Percentiles rank a stretch among this genome's conserved stretches.
Conservation (phyloP, 2,329 filamentous ascomycete genomes). For the Cadophora sp. region DNA sequence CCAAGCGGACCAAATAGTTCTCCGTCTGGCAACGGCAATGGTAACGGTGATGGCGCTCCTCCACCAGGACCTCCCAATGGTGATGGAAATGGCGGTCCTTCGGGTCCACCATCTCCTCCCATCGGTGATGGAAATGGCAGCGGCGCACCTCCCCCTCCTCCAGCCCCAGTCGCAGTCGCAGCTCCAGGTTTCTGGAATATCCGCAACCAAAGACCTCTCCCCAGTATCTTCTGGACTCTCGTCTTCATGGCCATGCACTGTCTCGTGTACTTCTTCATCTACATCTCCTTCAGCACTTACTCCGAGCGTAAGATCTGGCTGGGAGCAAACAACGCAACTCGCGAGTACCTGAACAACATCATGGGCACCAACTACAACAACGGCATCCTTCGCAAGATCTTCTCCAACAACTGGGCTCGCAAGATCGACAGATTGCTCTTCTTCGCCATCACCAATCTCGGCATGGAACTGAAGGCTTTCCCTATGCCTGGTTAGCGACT, state of each 20-base stretch:
- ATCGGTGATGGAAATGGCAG: not conserved
- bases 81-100: not conserved
- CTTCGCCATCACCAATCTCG: not conserved
- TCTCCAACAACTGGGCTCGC: not conserved
- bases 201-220: not conserved
- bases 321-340: slow-evolving; percentile 25
- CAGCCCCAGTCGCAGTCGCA: not conserved
- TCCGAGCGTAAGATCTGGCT: slow-evolving; percentile 26
- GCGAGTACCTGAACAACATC: slow-evolving; percentile 5
- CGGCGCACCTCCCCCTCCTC: not conserved
- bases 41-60: not conserved
- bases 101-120: not conserved
- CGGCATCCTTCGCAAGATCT: slow-evolving; percentile 10
- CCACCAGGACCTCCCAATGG: not conserved
- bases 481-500: slow-evolving; percentile 22
- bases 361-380: not conserved
- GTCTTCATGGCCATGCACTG: slow-evolving; percentile 16
- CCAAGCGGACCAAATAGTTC: not conserved
- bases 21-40: not conserved
- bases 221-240: slow-evolving; percentile 7
- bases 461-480: slow-evolving; percentile 14
- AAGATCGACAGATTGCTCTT: slow-evolving; percentile 10
- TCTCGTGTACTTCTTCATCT: slow-evolving; percentile 26
- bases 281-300: slow-evolving; percentile 15
- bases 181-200: slow-evolving; percentile 2